phyloP scores from a whole-genome alignment of 306 rosid species.

The Trifolium dubium region DNA sequence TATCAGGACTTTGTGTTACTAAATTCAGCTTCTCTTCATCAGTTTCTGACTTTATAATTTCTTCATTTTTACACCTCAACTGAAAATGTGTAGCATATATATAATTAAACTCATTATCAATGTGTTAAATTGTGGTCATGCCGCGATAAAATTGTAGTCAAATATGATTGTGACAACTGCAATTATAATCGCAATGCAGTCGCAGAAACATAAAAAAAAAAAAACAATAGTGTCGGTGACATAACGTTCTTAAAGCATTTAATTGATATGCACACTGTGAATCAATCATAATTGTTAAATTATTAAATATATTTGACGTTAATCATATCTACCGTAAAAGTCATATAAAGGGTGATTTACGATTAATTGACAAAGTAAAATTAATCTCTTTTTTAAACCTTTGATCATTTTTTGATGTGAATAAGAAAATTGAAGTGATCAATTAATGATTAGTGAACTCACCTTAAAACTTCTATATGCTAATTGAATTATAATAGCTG shows the following conservation, averaged over 20 bases:
- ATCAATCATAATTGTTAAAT: background rate
- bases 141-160: background rate
- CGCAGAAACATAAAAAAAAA: too few relatives aligned
- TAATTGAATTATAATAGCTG: conserved; percentile 75
- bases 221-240: too few relatives aligned
- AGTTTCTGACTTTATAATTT: conserved; percentile 31
- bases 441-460: conserved; percentile 33
- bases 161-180: background rate
- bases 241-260: background rate
- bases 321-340: background rate
- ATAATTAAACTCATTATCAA: background rate
- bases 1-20: conserved; percentile 53
- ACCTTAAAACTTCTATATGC: conserved; percentile 80
- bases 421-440: conserved; percentile 27
- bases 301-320: background rate
- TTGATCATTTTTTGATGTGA: background rate
- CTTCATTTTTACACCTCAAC: conserved; percentile 56
- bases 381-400: too few relatives aligned
- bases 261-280: background rate
- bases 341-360: too few relatives aligned
- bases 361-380: background rate
- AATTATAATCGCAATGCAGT: too few relatives aligned
- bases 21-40: conserved; percentile 41
- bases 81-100: conserved; percentile 53
- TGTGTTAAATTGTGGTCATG: background rate